These are phyloP conservation scores for Glycine latifolia DNA, from an alignment of 306 rosid species.

Conservation along the genomic window DNA sequence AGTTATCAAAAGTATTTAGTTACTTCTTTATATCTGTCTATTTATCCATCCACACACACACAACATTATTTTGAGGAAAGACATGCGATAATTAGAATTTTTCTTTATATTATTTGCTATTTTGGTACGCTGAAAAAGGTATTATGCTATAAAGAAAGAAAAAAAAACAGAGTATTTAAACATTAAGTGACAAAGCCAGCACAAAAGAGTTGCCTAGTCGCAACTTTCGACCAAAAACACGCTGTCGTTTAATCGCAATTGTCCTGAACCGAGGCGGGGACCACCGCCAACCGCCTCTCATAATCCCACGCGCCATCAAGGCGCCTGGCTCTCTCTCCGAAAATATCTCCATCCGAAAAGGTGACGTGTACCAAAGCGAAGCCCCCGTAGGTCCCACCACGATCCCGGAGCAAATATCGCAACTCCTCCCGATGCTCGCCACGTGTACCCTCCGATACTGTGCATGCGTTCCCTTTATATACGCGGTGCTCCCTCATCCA, in stretches of 20 bases:
- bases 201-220: conserved; percentile 23
- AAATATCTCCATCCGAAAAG: conserved; percentile 59
- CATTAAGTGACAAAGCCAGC: conserved; percentile 47
- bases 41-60: no score
- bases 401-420: conserved; percentile 23
- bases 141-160: background rate
- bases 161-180: background rate
- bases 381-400: conserved; percentile 47
- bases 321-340: conserved; percentile 42
- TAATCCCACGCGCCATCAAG: conserved; percentile 28
- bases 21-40: no score
- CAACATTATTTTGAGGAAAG: background rate
- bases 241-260: conserved; percentile 43
- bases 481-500: conserved; percentile 42
- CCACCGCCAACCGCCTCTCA: conserved; percentile 42
- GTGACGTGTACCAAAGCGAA: conserved; percentile 58
- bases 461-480: conserved; percentile 47
- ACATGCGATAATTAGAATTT: background rate
- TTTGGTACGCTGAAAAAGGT: background rate
- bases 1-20: no score
- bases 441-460: conserved; percentile 47
- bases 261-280: conserved; percentile 34
- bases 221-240: conserved; percentile 35
- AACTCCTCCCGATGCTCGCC: conserved; percentile 47
- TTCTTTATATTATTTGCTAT: background rate